A percentile compares a stretch with the other conserved stretches of the same genome.
These are phyloP conservation scores for Acephala macrosclerotiorum DNA, from an alignment of 2,329 filamentous ascomycete genomes.

Conservation along the genomic window DNA sequence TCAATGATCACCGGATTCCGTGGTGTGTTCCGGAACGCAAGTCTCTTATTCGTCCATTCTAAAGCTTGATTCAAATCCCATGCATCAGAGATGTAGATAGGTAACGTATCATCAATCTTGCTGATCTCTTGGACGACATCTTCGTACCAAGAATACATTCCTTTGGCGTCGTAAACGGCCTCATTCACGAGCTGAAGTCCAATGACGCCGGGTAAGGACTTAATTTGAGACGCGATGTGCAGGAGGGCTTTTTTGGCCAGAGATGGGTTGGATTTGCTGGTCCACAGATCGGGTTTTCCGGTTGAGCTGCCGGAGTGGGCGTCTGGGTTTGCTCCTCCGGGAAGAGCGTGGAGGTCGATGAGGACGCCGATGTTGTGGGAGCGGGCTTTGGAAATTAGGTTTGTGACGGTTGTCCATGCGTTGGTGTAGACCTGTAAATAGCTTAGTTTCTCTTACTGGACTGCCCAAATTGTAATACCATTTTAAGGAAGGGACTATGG, in stretches of 20 bases:
- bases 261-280: conserved; percentile 51
- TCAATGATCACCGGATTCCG: conserved; percentile 61
- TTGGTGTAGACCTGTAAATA: conserved; percentile 49
- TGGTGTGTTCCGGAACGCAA: conserved; percentile 35
- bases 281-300: conserved; percentile 60
- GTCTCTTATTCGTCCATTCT: conserved; percentile 53
- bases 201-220: conserved; percentile 49
- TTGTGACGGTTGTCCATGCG: conserved; percentile 59
- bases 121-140: conserved; percentile 54
- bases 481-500: background rate
- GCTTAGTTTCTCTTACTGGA: background rate
- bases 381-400: conserved; percentile 53
- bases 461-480: too few species aligned
- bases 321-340: conserved; percentile 62
- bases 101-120: conserved; percentile 56
- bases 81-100: conserved; percentile 64
- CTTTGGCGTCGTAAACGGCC: conserved; percentile 55
- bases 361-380: conserved; percentile 59
- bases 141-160: conserved; percentile 65
- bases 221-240: conserved; percentile 58
- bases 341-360: conserved; percentile 65
- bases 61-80: conserved; percentile 58
- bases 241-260: conserved; percentile 54
- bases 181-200: conserved; percentile 68
- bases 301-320: conserved; percentile 63